Percentiles rank a stretch among this genome's conserved stretches.
Evolutionary conservation across 2,329 filamentous ascomycete species (phyloP).

Genomic region (Apiospora pterosperma): DNA sequence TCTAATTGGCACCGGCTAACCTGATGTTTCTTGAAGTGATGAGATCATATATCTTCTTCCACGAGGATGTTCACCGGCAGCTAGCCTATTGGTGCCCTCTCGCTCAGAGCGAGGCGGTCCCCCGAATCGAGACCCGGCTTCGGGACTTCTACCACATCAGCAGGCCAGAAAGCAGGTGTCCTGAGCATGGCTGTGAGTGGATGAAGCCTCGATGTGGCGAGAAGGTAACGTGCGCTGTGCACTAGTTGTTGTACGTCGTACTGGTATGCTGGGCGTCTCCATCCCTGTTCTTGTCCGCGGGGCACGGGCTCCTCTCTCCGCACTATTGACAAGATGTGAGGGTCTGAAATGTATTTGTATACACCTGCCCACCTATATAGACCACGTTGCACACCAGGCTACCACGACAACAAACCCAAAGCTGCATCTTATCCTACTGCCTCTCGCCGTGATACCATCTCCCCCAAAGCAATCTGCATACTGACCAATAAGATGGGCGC

Average conservation of each 20-base stretch:
- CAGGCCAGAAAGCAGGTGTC: too few relatives aligned
- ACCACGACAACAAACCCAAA: neutral
- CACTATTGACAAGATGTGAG: neutral
- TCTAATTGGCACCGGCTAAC: neutral
- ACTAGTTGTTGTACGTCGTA: too few relatives aligned
- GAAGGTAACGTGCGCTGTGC: neutral
- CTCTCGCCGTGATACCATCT: too few relatives aligned
- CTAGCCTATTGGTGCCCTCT: neutral
- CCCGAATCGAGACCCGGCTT: neutral
- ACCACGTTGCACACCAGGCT: neutral
- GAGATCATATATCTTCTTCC: neutral
- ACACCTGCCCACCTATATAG: neutral
- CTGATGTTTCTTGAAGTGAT: neutral
- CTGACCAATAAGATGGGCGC: conserved; percentile 24
- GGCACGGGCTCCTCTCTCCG: neutral
- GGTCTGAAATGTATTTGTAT: too few relatives aligned
- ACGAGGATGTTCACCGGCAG: neutral
- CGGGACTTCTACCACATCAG: neutral
- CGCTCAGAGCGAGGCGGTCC: neutral
- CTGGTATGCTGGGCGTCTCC: neutral
- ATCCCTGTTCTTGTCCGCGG: neutral
- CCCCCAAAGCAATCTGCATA: neutral
- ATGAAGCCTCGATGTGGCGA: neutral
- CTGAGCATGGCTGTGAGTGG: neutral
- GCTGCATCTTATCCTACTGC: neutral